Conservation (phyloP, 164 flowering plant genomes). For the Umbilicus rupestris region DNA sequence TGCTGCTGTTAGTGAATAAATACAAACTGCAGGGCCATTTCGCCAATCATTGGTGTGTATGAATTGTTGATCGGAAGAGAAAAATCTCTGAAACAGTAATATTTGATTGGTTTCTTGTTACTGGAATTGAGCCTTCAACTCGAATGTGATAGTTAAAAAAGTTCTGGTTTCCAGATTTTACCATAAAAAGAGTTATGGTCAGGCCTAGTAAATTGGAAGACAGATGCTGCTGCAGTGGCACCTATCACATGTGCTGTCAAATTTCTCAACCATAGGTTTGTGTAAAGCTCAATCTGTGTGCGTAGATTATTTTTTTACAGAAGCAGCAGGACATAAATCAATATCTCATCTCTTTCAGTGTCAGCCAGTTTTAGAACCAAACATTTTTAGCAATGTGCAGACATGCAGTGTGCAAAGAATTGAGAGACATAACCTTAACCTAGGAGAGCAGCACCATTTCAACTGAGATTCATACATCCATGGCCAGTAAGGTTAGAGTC, state of each 20-base stretch:
- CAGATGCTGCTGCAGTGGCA: not conserved
- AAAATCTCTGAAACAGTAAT: not conserved
- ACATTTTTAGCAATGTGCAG: not conserved
- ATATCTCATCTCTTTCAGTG: not conserved
- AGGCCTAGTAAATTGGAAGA: not conserved
- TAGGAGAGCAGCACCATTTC: not conserved
- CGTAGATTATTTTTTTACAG: not conserved
- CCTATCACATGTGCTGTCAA: not conserved
- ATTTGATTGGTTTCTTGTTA: no score
- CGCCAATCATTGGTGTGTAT: not conserved
- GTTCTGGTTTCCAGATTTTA: not conserved
- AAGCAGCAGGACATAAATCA: not conserved
- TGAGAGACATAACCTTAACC: not conserved
- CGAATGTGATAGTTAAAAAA: no score
- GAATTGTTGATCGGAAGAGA: not conserved
- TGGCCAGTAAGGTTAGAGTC: constrained; percentile 41
- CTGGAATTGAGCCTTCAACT: no score
- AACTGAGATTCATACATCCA: constrained; percentile 10
- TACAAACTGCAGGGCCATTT: not conserved
- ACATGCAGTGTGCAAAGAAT: not conserved
- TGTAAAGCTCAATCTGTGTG: not conserved
- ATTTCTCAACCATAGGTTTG: not conserved
- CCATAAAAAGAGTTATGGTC: not conserved
- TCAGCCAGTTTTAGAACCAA: not conserved
- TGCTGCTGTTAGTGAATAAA: not conserved